phyloP scores from a whole-genome alignment of 768 basidiomycete species.

The Rhodosporidiobolus sp. region DNA sequence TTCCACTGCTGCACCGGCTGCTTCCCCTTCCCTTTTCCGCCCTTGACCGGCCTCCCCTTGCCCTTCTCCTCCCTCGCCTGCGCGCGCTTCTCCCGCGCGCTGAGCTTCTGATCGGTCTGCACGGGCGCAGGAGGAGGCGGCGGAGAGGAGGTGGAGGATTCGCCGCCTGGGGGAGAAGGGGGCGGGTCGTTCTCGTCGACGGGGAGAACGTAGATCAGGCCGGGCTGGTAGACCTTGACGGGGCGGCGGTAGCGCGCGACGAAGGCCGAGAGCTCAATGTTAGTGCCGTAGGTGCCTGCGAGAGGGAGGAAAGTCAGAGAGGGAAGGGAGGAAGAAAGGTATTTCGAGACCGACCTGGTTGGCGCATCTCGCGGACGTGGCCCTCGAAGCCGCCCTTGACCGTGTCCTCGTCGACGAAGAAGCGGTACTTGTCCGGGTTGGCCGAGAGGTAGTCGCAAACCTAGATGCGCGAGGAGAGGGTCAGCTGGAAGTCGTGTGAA shows the following conservation, averaged over 20 bases:
- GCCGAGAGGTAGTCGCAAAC: slow-evolving; percentile 75
- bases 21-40: slow-evolving; percentile 24
- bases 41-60: background rate
- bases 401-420: slow-evolving; percentile 78
- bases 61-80: slow-evolving; percentile 21
- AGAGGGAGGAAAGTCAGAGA: background rate
- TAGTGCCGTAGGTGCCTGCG: slow-evolving; percentile 75
- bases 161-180: slow-evolving; percentile 50
- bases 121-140: background rate
- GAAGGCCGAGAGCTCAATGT: slow-evolving; percentile 89
- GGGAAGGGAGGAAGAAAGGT: background rate
- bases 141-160: background rate
- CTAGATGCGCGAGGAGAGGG: background rate
- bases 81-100: slow-evolving; percentile 12
- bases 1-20: slow-evolving; percentile 38
- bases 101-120: slow-evolving; percentile 15
- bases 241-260: slow-evolving; percentile 72
- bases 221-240: slow-evolving; percentile 90
- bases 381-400: slow-evolving; percentile 61
- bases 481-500: background rate
- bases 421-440: slow-evolving; percentile 70
- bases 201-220: slow-evolving; percentile 79
- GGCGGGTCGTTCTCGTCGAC: slow-evolving; percentile 1
- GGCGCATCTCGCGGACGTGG: slow-evolving; percentile 73
- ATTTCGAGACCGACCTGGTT: slow-evolving; percentile 45